Conservation (phyloP, 1,284 basidiomycete genomes). For the Pyrrhoderma lamaoense region DNA sequence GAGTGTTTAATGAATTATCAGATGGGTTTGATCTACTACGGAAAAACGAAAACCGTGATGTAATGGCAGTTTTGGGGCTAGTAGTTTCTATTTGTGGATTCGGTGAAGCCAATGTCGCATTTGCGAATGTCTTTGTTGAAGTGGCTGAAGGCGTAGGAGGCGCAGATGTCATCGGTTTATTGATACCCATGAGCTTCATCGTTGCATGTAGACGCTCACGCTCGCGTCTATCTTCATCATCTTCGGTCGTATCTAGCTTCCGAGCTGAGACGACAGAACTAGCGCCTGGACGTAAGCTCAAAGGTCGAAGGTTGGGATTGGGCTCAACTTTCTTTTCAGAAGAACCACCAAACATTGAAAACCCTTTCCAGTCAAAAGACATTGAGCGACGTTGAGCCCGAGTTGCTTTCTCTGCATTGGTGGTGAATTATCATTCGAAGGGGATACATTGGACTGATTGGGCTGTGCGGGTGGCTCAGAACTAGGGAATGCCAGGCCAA, state of each 20-base stretch:
- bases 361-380: slow-evolving; percentile 74
- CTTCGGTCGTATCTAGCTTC: slow-evolving; percentile 74
- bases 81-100: slow-evolving; percentile 22
- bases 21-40: slow-evolving; percentile 38
- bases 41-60: slow-evolving; percentile 64
- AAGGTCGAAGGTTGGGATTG: slow-evolving; percentile 51
- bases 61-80: slow-evolving; percentile 24
- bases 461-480: slow-evolving; percentile 24
- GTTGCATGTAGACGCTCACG: slow-evolving; percentile 79
- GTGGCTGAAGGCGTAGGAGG: slow-evolving; percentile 33
- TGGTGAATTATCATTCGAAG: not conserved
- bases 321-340: slow-evolving; percentile 53
- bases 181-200: slow-evolving; percentile 89
- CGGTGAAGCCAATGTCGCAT: slow-evolving; percentile 26
- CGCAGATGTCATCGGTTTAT: slow-evolving; percentile 40
- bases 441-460: slow-evolving; percentile 19
- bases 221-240: slow-evolving; percentile 81
- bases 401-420: slow-evolving; percentile 21
- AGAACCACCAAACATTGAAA: slow-evolving; percentile 54
- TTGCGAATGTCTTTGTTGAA: slow-evolving; percentile 3
- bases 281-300: slow-evolving; percentile 63
- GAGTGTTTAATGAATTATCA: slow-evolving; percentile 40
- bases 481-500: slow-evolving; percentile 38
- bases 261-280: slow-evolving; percentile 51
- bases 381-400: slow-evolving; percentile 63